These are phyloP conservation scores for Apiospora saccharicola DNA, from an alignment of 2,329 filamentous ascomycete species.

Conservation along the genomic window DNA sequence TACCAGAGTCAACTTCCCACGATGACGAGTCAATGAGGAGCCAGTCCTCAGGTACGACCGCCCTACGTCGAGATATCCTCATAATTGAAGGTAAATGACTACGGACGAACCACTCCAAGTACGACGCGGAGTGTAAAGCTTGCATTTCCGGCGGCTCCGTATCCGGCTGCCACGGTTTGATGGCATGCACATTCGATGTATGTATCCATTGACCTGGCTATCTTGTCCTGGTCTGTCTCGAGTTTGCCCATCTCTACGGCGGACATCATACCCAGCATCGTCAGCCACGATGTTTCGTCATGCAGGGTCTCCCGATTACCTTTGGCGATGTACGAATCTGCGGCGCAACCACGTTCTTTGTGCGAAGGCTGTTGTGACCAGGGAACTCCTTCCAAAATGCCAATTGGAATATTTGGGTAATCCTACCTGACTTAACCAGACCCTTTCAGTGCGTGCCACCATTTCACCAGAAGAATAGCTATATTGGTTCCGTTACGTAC, in stretches of 20 bases:
- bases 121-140: constrained; percentile 3
- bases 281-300: not conserved
- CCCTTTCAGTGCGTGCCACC: not conserved
- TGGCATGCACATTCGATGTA: not conserved
- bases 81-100: not conserved
- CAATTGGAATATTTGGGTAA: not conserved
- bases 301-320: constrained; percentile 11
- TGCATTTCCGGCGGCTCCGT: not conserved
- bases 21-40: constrained; percentile 4
- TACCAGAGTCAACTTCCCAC: not conserved
- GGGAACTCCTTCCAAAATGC: not conserved
- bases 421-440: not conserved
- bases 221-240: not conserved
- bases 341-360: not conserved
- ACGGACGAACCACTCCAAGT: not conserved
- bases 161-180: not conserved
- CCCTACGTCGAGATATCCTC: constrained; percentile 10
- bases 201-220: not conserved
- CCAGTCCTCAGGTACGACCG: not conserved
- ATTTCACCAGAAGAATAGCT: not conserved
- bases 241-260: not conserved
- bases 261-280: not conserved
- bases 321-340: not conserved
- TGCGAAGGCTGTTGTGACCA: constrained; percentile 6
- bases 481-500: not conserved